A percentile compares a stretch with the other conserved stretches of the same genome.
phyloP scores from a whole-genome alignment of 2,329 filamentous ascomycete species.

The Onygenales sp. region DNA sequence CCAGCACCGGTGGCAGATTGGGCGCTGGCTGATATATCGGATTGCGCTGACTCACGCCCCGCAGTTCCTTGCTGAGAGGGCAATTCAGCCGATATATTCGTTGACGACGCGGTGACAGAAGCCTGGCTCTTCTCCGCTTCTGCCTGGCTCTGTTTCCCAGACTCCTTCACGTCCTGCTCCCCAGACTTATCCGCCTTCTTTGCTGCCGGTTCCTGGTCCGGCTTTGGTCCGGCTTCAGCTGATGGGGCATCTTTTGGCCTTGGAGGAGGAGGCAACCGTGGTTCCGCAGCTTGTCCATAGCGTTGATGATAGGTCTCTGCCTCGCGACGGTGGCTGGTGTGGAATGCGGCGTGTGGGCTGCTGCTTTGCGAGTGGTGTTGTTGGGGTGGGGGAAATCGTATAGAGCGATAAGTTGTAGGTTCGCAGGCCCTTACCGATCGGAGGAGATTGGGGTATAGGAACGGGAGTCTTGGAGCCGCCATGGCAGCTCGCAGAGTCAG shows the following conservation, averaged over 20 bases:
- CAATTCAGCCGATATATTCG: conserved; percentile 8
- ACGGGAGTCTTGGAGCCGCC: conserved; percentile 54
- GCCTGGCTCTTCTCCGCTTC: conserved; percentile 1
- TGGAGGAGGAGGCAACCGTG: conserved; percentile 29
- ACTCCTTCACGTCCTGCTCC: conserved; percentile 16
- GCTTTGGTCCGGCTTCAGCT: conserved; percentile 4
- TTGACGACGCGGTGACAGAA: conserved; percentile 1
- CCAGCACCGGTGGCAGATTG: conserved; percentile 1
- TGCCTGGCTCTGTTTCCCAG: conserved; percentile 4
- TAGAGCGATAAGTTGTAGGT: conserved; percentile 33
- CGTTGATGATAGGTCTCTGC: conserved; percentile 35
- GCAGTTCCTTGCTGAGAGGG: neutral
- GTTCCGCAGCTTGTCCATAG: conserved; percentile 37
- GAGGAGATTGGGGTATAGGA: conserved; percentile 60
- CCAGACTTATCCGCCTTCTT: conserved; percentile 3
- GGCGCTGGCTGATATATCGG: neutral
- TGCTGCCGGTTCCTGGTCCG: neutral
- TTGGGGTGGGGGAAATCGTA: conserved; percentile 24
- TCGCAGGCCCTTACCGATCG: conserved; percentile 45
- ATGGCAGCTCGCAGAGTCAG: conserved; percentile 31
- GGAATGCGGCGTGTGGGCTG: conserved; percentile 24
- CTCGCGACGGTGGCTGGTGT: conserved; percentile 24
- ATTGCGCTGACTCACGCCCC: neutral
- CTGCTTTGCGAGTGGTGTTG: conserved; percentile 4
- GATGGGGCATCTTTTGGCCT: conserved; percentile 19